These are phyloP conservation scores for Metarhizium anisopliae DNA, from an alignment of 2,329 filamentous ascomycete genomes.

Conservation along the genomic window DNA sequence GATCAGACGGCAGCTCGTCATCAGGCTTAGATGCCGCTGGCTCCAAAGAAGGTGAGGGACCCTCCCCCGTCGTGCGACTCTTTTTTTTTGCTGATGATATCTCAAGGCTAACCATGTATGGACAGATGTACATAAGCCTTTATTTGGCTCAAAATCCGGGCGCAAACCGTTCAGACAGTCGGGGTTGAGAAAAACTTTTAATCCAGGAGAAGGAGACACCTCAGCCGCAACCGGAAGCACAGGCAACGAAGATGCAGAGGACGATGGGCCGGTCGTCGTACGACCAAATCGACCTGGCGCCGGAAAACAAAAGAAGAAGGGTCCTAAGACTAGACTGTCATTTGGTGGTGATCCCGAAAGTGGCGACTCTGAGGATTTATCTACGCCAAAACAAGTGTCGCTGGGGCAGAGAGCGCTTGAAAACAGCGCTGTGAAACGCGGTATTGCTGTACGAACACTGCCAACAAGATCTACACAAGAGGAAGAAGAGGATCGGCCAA, in stretches of 20 bases:
- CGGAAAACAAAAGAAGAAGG: constrained; percentile 57
- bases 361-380: constrained; percentile 37
- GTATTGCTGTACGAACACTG: constrained; percentile 36
- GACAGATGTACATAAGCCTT: constrained; percentile 25
- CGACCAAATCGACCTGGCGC: constrained; percentile 42
- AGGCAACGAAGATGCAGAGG: constrained; percentile 30
- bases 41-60: constrained; percentile 28
- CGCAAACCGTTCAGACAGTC: constrained; percentile 51
- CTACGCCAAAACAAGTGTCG: constrained; percentile 57
- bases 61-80: constrained; percentile 9
- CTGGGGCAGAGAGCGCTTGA: constrained; percentile 57
- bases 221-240: constrained; percentile 13
- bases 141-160: constrained; percentile 33
- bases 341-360: constrained; percentile 55
- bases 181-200: constrained; percentile 47
- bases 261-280: constrained; percentile 38
- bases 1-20: constrained; percentile 18
- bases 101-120: constrained; percentile 22
- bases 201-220: constrained; percentile 30
- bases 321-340: constrained; percentile 52
- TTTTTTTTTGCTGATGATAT: constrained; percentile 23
- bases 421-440: constrained; percentile 54
- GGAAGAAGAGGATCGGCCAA: constrained; percentile 60
- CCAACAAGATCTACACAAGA: constrained; percentile 42
- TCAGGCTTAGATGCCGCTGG: constrained; percentile 14